Conservation (phyloP, 306 rosid species). For the Pterocarpus santalinus region DNA sequence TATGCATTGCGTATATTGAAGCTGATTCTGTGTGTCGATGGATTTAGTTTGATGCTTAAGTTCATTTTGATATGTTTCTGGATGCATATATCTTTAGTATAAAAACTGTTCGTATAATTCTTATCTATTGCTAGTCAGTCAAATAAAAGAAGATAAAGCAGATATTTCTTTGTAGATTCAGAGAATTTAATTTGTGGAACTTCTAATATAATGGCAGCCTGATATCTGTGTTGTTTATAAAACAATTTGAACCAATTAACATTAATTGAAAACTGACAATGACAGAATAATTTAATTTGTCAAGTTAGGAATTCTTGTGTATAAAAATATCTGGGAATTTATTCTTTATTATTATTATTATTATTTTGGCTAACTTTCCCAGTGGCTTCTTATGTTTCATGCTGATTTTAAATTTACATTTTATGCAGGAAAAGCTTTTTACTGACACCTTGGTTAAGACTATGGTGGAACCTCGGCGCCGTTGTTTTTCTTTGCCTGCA, state of each 20-base stretch:
- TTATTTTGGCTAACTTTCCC: neutral
- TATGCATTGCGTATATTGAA: conserved; percentile 3
- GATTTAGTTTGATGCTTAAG: conserved; percentile 32
- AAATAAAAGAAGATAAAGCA: conserved; percentile 26
- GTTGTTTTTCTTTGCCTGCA: conserved; percentile 87
- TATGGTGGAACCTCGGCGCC: conserved; percentile 98
- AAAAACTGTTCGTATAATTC: conserved; percentile 6
- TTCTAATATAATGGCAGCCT: neutral
- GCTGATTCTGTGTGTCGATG: conserved; percentile 3
- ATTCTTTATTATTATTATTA: too few species aligned
- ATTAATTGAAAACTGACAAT: neutral
- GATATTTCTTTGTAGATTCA: conserved; percentile 2
- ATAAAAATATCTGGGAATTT: neutral
- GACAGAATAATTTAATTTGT: conserved; percentile 14
- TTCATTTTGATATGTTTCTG: conserved; percentile 33
- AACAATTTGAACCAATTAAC: neutral
- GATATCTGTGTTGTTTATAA: neutral
- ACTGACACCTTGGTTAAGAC: conserved; percentile 83
- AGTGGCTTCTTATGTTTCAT: neutral
- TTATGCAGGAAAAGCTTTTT: conserved; percentile 77
- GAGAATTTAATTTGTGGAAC: conserved; percentile 1
- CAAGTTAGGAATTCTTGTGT: conserved; percentile 21
- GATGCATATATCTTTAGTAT: conserved; percentile 20
- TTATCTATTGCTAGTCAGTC: conserved; percentile 9
- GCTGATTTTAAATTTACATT: conserved; percentile 27